A percentile compares a stretch with the other conserved stretches of the same genome.
These are phyloP conservation scores for Diphasiastrum complanatum DNA, from an alignment of 83 land plant species.

Conservation along the genomic window DNA sequence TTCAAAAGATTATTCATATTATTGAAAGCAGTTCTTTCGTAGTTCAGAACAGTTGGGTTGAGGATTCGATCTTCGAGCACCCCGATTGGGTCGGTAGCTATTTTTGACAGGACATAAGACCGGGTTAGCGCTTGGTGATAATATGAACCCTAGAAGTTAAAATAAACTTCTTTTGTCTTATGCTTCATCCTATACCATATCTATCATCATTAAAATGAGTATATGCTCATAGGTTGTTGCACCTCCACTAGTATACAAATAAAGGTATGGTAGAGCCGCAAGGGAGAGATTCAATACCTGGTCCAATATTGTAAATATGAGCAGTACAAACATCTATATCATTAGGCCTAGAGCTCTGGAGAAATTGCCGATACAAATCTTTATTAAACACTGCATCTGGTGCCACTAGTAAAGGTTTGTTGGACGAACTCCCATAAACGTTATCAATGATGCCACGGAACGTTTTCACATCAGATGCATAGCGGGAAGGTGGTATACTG, in stretches of 20 bases:
- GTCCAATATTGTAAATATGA: conserved; percentile 67
- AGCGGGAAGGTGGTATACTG: conserved; percentile 31
- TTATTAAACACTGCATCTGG: conserved; percentile 58
- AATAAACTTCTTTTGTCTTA: too few species aligned
- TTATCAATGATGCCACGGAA: conserved; percentile 31
- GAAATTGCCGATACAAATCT: conserved; percentile 39
- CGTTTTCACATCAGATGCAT: conserved; percentile 33
- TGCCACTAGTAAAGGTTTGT: conserved; percentile 39
- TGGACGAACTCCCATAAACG: conserved; percentile 21
- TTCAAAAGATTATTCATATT: conserved; percentile 32
- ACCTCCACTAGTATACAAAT: too few species aligned
- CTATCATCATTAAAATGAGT: too few species aligned
- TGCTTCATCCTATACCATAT: too few species aligned
- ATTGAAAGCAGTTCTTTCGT: conserved; percentile 32
- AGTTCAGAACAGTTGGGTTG: conserved; percentile 41
- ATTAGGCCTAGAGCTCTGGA: conserved; percentile 22
- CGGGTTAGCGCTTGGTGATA: background rate
- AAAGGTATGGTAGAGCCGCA: too few species aligned
- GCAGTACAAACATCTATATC: conserved; percentile 40
- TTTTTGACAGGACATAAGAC: background rate
- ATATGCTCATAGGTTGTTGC: too few species aligned
- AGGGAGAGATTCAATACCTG: too few species aligned
- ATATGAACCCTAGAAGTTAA: background rate
- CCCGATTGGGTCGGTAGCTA: conserved; percentile 42
- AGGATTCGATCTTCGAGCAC: conserved; percentile 51